phyloP scores from a whole-genome alignment of 768 basidiomycete genomes.

The Multifurca ochricompacta region DNA sequence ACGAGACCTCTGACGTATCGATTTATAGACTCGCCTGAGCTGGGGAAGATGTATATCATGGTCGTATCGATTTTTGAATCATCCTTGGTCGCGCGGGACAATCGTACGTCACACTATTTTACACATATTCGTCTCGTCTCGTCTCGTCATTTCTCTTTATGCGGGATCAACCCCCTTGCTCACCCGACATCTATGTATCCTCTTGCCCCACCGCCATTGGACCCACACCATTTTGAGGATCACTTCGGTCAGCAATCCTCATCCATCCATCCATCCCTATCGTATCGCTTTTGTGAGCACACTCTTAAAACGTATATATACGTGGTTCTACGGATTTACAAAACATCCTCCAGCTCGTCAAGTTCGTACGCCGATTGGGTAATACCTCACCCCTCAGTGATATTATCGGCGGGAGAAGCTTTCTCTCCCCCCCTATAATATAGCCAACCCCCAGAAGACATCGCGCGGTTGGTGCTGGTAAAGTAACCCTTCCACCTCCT shows the following conservation, averaged over 20 bases:
- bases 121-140: too few species aligned
- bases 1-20: too few species aligned
- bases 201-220: constrained; percentile 24
- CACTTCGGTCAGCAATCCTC: constrained; percentile 28
- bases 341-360: constrained; percentile 26
- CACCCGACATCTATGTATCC: constrained; percentile 28
- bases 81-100: constrained; percentile 41
- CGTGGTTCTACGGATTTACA: constrained; percentile 25
- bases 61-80: constrained; percentile 33
- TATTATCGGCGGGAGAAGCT: constrained; percentile 24
- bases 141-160: neutral
- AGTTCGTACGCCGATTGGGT: constrained; percentile 25
- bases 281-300: too few species aligned
- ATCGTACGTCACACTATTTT: constrained; percentile 42
- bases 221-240: constrained; percentile 30
- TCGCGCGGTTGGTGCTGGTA: too few species aligned
- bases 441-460: too few species aligned
- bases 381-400: constrained; percentile 24
- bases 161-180: neutral
- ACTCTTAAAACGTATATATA: neutral
- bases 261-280: too few species aligned
- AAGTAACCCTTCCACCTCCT: too few species aligned
- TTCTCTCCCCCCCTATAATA: too few species aligned
- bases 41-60: constrained; percentile 38
- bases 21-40: constrained; percentile 28